phyloP scores from a whole-genome alignment of 805 yeast species.

The Saccharomycopsis schoenii region DNA sequence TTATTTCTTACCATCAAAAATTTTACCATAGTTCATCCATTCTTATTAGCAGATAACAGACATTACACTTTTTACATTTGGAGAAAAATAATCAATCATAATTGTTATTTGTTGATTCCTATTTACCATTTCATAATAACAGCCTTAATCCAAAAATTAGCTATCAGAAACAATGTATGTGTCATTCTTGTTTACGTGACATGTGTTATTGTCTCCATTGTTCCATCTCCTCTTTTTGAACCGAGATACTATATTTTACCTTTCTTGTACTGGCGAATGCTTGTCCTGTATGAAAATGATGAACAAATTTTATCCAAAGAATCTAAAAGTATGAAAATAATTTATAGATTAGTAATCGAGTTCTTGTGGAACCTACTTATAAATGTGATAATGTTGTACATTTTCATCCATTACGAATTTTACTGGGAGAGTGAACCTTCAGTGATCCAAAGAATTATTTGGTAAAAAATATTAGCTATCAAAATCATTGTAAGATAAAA shows the following conservation, averaged over 20 bases:
- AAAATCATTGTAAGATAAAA: too few relatives aligned
- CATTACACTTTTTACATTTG: conserved; percentile 87
- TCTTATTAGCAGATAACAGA: conserved; percentile 85
- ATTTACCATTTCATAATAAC: conserved; percentile 54
- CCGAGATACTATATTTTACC: conserved; percentile 90
- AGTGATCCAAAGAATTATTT: conserved; percentile 68
- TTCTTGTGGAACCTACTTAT: conserved; percentile 50
- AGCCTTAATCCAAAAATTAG: background rate
- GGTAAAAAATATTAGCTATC: conserved; percentile 38
- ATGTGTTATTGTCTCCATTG: conserved; percentile 50
- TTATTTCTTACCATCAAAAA: conserved; percentile 44
- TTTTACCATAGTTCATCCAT: conserved; percentile 78
- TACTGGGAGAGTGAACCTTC: conserved; percentile 55
- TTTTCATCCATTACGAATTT: conserved; percentile 57
- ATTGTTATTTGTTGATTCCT: conserved; percentile 45
- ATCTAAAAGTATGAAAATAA: background rate
- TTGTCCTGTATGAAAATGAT: conserved; percentile 24
- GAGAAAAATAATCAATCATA: conserved; percentile 48
- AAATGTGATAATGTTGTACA: conserved; percentile 39
- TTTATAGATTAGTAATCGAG: conserved; percentile 40
- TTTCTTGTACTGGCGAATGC: conserved; percentile 60
- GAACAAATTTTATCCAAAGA: conserved; percentile 22
- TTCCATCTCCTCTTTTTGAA: conserved; percentile 89
- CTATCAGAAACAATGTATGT: background rate
- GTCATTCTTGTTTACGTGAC: conserved; percentile 41